Conservation (phyloP, 371 early-diverging fungal genomes). For the Amoeboaphelidium occidentale region DNA sequence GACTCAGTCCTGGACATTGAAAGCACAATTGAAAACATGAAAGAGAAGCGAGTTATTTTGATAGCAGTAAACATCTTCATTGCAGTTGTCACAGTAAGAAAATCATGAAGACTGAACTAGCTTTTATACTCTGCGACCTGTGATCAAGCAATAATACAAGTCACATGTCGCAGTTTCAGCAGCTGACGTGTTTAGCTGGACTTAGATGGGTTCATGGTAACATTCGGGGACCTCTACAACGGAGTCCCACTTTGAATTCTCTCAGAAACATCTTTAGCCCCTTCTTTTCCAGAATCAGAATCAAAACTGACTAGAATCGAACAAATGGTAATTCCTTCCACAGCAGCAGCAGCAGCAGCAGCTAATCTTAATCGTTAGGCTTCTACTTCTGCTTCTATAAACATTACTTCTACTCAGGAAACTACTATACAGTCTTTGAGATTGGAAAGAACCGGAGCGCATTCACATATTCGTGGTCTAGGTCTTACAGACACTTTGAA, state of each 20-base stretch:
- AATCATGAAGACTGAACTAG: background rate
- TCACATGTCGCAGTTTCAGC: no score
- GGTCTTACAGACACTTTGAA: conserved; percentile 66
- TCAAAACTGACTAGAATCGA: background rate
- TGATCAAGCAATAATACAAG: no score
- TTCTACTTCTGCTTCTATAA: background rate
- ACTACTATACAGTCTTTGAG: background rate
- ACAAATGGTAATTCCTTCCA: background rate
- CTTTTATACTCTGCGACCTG: background rate
- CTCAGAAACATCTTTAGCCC: background rate
- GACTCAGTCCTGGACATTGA: no score
- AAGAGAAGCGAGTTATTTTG: no score
- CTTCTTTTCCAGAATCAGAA: background rate
- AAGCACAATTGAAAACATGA: no score
- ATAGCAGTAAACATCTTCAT: no score
- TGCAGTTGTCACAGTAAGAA: no score
- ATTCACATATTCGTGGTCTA: conserved; percentile 63
- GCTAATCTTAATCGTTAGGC: background rate
- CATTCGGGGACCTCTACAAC: no score
- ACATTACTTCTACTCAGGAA: background rate
- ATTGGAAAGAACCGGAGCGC: conserved; percentile 38
- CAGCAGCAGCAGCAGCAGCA: background rate
- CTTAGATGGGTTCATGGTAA: no score
- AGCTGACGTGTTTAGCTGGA: no score
- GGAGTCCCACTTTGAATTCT: no score